Conservation (phyloP, 2,329 filamentous ascomycete species). For the Fusarium torreyae region DNA sequence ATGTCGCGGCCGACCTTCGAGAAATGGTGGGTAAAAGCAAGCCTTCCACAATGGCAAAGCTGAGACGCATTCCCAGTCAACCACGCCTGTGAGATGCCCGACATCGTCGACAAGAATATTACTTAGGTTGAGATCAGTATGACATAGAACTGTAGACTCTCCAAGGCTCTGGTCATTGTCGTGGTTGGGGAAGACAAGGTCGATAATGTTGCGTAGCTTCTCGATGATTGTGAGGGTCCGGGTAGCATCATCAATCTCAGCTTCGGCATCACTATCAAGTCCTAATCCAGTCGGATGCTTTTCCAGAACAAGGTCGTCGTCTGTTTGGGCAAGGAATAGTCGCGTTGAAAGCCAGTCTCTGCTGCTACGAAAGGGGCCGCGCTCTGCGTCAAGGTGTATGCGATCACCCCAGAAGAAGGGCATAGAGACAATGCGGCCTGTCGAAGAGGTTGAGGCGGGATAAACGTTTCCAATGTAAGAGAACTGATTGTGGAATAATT, state of each 20-base stretch:
- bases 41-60: conserved; percentile 58
- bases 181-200: conserved; percentile 50
- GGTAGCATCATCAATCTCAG: conserved; percentile 53
- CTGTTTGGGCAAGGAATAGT: conserved; percentile 30
- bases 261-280: conserved; percentile 39
- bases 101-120: conserved; percentile 59
- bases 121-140: conserved; percentile 53
- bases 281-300: not conserved
- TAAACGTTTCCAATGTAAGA: conserved; percentile 41
- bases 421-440: conserved; percentile 53
- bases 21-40: conserved; percentile 54
- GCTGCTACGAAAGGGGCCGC: conserved; percentile 56
- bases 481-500: conserved; percentile 49
- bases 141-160: conserved; percentile 55
- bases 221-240: conserved; percentile 41
- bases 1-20: conserved; percentile 45
- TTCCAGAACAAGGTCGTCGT: conserved; percentile 8
- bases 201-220: conserved; percentile 51
- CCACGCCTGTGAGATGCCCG: conserved; percentile 55
- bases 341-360: conserved; percentile 55
- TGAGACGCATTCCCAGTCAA: conserved; percentile 62
- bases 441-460: conserved; percentile 7
- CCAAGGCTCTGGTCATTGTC: conserved; percentile 19
- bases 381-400: conserved; percentile 51
- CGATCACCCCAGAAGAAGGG: conserved; percentile 55